Conservation (phyloP, 1,284 basidiomycete species). For the Rugosomyces carneus region DNA sequence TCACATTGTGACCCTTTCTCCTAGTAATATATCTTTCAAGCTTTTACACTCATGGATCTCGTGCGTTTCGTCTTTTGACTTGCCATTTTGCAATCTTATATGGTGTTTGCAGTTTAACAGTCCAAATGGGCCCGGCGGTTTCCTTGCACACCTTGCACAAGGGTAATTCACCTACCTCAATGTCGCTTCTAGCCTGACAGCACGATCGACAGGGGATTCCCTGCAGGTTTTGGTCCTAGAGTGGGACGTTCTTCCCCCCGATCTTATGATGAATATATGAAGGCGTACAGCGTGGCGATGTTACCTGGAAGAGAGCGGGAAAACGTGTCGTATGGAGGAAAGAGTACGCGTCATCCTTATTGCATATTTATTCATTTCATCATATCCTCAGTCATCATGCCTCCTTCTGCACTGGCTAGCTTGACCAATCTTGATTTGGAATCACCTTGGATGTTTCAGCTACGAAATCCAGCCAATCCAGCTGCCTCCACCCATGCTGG, state of each 20-base stretch:
- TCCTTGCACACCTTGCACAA: conserved; percentile 59
- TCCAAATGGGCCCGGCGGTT: conserved; percentile 47
- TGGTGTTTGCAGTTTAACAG: conserved; percentile 41
- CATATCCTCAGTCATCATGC: conserved; percentile 81
- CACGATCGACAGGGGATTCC: conserved; percentile 41
- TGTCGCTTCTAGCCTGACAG: conserved; percentile 6
- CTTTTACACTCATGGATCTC: conserved; percentile 55
- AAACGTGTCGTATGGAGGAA: conserved; percentile 93
- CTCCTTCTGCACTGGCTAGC: conserved; percentile 87
- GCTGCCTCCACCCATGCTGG: conserved; percentile 91
- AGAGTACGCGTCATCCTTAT: conserved; percentile 64
- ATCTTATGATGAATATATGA: conserved; percentile 77
- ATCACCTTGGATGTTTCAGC: conserved; percentile 93
- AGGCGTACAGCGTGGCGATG: conserved; percentile 85
- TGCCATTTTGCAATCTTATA: conserved; percentile 1
- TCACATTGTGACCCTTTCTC: conserved; percentile 31
- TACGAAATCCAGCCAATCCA: conserved; percentile 84
- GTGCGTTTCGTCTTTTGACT: conserved; percentile 33
- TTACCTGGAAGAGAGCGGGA: conserved; percentile 76
- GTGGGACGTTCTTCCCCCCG: conserved; percentile 48
- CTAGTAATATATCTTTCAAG: not conserved
- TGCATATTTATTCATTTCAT: conserved; percentile 5
- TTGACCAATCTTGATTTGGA: conserved; percentile 88
- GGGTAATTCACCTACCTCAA: conserved; percentile 34
- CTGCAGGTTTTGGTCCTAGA: conserved; percentile 40